A percentile compares a stretch with the other conserved stretches of the same genome.
These are phyloP conservation scores for Coniferiporia sulphurascens DNA, from an alignment of 1,284 basidiomycete species.

Conservation along the genomic window DNA sequence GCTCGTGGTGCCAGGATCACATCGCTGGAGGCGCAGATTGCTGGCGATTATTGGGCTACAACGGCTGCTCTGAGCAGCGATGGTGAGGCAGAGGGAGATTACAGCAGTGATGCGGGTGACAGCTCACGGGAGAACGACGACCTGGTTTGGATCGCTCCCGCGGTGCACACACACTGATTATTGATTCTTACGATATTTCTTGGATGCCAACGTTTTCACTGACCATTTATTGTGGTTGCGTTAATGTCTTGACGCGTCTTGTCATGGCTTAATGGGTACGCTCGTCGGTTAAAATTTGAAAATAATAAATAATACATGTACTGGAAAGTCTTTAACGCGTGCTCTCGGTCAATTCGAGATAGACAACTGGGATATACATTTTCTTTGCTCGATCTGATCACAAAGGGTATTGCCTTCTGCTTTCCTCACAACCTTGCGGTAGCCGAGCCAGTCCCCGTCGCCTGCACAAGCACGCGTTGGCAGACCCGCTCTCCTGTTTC, in stretches of 20 bases:
- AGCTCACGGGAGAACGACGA: slow-evolving; percentile 26
- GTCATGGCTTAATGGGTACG: too few relatives aligned
- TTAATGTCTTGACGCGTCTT: too few relatives aligned
- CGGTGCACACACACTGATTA: slow-evolving; percentile 3
- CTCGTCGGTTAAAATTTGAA: too few relatives aligned
- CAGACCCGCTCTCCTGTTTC: slow-evolving; percentile 20
- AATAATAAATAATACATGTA: too few relatives aligned
- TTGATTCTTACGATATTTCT: neutral
- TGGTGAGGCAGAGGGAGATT: slow-evolving; percentile 44
- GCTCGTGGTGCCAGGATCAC: slow-evolving; percentile 61
- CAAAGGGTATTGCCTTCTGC: neutral
- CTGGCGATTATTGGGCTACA: slow-evolving; percentile 41
- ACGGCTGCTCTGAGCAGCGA: slow-evolving; percentile 53
- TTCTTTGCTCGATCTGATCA: neutral
- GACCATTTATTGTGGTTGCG: neutral
- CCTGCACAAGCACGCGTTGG: slow-evolving; percentile 3
- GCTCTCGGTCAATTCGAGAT: too few relatives aligned
- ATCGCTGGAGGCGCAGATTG: slow-evolving; percentile 39
- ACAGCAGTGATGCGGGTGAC: slow-evolving; percentile 30
- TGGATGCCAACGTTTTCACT: neutral
- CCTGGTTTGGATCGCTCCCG: slow-evolving; percentile 34
- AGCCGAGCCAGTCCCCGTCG: neutral
- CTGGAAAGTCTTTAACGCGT: too few relatives aligned
- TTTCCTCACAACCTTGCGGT: slow-evolving; percentile 7
- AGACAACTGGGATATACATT: neutral